These are phyloP conservation scores for Terana coerulea DNA, from an alignment of 768 basidiomycete species.

Conservation along the genomic window DNA sequence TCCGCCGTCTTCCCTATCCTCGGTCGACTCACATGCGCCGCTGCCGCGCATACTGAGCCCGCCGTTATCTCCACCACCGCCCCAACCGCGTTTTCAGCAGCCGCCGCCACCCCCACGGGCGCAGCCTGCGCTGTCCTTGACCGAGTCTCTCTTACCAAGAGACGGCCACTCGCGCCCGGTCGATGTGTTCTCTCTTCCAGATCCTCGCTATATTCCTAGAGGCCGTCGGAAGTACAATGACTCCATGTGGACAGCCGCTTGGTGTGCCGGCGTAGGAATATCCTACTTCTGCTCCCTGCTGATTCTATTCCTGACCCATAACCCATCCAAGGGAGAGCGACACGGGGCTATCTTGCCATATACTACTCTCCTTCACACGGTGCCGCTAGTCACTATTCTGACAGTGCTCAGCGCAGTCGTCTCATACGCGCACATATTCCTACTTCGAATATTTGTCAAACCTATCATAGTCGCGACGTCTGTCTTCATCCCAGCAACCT, in stretches of 20 bases:
- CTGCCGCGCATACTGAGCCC: conserved; percentile 41
- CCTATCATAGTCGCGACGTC: conserved; percentile 80
- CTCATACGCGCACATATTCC: conserved; percentile 71
- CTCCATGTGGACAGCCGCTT: conserved; percentile 64
- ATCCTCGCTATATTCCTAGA: conserved; percentile 64
- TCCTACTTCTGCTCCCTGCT: conserved; percentile 64
- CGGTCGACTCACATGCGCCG: conserved; percentile 38
- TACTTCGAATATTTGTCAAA: conserved; percentile 77
- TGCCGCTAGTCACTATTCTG: conserved; percentile 71
- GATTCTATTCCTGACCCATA: conserved; percentile 54
- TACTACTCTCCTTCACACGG: conserved; percentile 69
- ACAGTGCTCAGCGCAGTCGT: conserved; percentile 66
- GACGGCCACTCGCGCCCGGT: conserved; percentile 61
- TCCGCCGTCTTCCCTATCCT: conserved; percentile 37
- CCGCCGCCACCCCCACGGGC: conserved; percentile 39
- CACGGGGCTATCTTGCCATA: conserved; percentile 47
- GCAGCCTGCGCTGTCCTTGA: conserved; percentile 63
- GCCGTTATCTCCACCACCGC: conserved; percentile 19
- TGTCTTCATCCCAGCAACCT: conserved; percentile 68
- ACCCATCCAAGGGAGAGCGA: conserved; percentile 30
- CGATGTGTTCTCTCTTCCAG: conserved; percentile 74
- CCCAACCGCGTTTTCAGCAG: conserved; percentile 24
- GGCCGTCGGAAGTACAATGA: conserved; percentile 73
- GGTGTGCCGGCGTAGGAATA: conserved; percentile 54
- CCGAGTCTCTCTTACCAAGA: conserved; percentile 73